A percentile compares a stretch with the other conserved stretches of the same genome.
phyloP scores from a whole-genome alignment of 495 filamentous ascomycete species.

The Extremus antarcticus region DNA sequence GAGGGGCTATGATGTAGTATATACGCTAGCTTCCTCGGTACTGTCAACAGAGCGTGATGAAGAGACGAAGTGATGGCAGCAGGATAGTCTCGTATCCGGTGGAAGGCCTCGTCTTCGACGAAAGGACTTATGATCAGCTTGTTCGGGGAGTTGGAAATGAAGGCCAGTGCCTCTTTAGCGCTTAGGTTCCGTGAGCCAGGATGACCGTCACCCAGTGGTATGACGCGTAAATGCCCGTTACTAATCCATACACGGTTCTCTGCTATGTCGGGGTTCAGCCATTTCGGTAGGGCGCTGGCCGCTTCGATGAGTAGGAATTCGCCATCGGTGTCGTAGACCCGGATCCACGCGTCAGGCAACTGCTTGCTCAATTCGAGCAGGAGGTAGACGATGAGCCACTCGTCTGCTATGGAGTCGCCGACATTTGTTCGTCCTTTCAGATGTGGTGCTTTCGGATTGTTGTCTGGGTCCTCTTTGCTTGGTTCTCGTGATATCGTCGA shows the following conservation, averaged over 20 bases:
- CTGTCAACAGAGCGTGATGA: constrained; percentile 57
- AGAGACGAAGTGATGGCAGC: constrained; percentile 54
- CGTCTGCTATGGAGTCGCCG: constrained; percentile 89
- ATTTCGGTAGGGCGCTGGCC: constrained; percentile 72
- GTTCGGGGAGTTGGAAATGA: constrained; percentile 42
- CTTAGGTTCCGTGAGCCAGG: constrained; percentile 37
- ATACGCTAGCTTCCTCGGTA: constrained; percentile 76
- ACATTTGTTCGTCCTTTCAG: constrained; percentile 42
- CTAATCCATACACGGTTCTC: constrained; percentile 60
- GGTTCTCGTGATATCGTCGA: background rate
- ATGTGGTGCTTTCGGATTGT: constrained; percentile 2
- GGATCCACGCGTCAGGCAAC: constrained; percentile 68
- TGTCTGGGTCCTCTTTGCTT: background rate
- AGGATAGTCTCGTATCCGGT: constrained; percentile 74
- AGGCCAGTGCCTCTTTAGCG: constrained; percentile 47
- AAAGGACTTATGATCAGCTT: constrained; percentile 52
- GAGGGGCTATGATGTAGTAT: constrained; percentile 62
- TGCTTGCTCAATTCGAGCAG: constrained; percentile 69
- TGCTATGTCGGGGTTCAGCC: constrained; percentile 87
- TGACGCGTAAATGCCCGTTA: constrained; percentile 58
- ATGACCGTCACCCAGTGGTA: constrained; percentile 43
- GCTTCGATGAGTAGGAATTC: constrained; percentile 94
- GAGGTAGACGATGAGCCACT: constrained; percentile 91
- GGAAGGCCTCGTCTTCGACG: constrained; percentile 83
- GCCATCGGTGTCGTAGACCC: constrained; percentile 76